Base-by-base conservation (phyloP, 2,329 filamentous ascomycete species). In the Shiraia bambusicola region DNA sequence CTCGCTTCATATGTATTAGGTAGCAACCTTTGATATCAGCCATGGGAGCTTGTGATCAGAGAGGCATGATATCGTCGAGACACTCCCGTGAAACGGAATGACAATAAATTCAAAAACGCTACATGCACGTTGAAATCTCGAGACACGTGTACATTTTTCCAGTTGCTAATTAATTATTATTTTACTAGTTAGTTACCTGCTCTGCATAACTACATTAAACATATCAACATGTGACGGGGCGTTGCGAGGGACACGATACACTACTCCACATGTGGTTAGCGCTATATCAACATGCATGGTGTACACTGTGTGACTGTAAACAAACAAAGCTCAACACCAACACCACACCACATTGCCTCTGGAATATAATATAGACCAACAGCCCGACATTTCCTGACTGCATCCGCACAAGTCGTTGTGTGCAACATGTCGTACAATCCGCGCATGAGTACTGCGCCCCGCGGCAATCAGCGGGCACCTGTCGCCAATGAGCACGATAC, bases 381-480 rank as follows among this genome's bases (percentile, higher is more conserved):
- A 34, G n/a, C n/a, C n/a, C n/a, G n/a, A n/a, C n/a, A n/a, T 22
- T 22, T 22, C 19, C 19, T 22, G 19, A 22, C 19, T 22, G 19
- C 4, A 22, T 34, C 15, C 32, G 14, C 37, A 45, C 25, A 35
- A 10, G 6, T 28, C 37, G 19, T 28, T 38, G 19, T 22, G 40
- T 13, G 2, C 50, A 60, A 32, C 29, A 76, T 76, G 73, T 72
- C 73, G 43, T 76, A 70, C 61, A 74, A 75, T 48, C 69, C 69
- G 42, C 72, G 75, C 52, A 76, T 76, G 72, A 77, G 74, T 56
- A 74, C 71, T 59, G 74, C 71, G 54, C 71, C 71, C 37, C 64
- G 60, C 52, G 64, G 65, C 47, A 73, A 65, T 40, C 63, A 62
- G 59, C 70, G 66, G 54, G 62, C 60, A 34, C 65, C 64, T 29